phyloP scores from a whole-genome alignment of 1,139 yeast species.

The Pichia inconspicua region DNA sequence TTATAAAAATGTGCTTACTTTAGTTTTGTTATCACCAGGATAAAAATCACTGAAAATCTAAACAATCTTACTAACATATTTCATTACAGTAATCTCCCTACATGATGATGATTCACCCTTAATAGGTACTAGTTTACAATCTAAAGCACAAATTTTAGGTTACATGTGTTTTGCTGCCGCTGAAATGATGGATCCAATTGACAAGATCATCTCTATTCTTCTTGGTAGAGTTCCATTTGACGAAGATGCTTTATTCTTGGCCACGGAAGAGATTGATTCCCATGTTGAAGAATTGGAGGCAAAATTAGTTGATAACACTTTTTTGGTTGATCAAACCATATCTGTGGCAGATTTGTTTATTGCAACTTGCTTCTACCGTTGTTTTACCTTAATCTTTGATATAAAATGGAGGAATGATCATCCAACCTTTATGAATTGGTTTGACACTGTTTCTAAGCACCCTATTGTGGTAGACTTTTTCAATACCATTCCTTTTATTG shows the following conservation, averaged over 20 bases:
- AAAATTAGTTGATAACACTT: constrained; percentile 70
- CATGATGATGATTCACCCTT: constrained; percentile 31
- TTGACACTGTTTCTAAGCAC: constrained; percentile 56
- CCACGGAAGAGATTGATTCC: constrained; percentile 29
- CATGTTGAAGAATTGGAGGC: constrained; percentile 42
- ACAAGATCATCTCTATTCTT: constrained; percentile 36
- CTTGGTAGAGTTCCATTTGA: constrained; percentile 57
- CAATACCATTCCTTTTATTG: constrained; percentile 48
- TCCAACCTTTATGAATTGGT: constrained; percentile 84
- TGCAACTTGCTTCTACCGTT: constrained; percentile 55
- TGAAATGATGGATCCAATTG: constrained; percentile 48
- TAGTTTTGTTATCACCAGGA: no score
- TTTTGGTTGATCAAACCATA: constrained; percentile 84
- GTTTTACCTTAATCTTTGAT: constrained; percentile 64
- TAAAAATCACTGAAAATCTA: no score
- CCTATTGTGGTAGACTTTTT: constrained; percentile 44
- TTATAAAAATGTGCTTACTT: no score
- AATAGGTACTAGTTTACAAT: constrained; percentile 44
- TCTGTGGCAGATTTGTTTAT: constrained; percentile 75
- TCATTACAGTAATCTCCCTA: constrained; percentile 28
- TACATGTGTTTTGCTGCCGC: constrained; percentile 77
- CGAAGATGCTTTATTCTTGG: constrained; percentile 67
- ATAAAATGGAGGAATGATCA: constrained; percentile 64
- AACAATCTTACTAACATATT: neutral
- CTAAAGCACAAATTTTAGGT: constrained; percentile 63